Conservation (phyloP, 129 eudicot genomes). For the Flaveria bidentis region DNA sequence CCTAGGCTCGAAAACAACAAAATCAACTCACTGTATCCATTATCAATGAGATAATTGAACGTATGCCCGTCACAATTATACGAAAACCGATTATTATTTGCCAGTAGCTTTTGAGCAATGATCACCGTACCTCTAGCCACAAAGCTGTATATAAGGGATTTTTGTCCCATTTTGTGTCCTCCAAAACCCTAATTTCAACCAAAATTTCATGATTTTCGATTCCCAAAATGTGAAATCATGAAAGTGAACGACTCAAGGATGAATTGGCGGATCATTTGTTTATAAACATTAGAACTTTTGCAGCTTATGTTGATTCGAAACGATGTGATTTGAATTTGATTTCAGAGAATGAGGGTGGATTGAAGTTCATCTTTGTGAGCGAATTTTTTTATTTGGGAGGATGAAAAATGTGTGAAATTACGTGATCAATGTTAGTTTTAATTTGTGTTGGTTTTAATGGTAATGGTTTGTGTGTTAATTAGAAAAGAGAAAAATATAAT, state of each 20-base stretch:
- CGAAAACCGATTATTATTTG: conserved; percentile 46
- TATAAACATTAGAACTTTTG: neutral
- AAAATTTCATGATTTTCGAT: neutral
- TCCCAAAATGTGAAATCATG: neutral
- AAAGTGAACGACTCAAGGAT: conserved; percentile 3
- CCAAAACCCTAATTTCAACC: conserved; percentile 18
- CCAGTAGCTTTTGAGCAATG: conserved; percentile 57
- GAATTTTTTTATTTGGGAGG: too few relatives aligned
- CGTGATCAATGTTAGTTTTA: too few relatives aligned
- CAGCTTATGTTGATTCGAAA: conserved; percentile 19
- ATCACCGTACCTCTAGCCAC: conserved; percentile 74
- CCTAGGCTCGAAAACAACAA: neutral
- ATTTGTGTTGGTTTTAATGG: too few relatives aligned
- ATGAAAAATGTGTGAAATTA: too few relatives aligned
- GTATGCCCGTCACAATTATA: conserved; percentile 68
- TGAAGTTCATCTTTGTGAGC: too few relatives aligned
- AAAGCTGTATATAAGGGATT: conserved; percentile 60
- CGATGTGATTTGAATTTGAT: conserved; percentile 1
- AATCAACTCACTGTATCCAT: conserved; percentile 50
- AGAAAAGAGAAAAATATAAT: too few relatives aligned
- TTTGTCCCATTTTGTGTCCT: conserved; percentile 51
- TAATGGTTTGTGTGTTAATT: too few relatives aligned
- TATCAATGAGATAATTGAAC: conserved; percentile 57
- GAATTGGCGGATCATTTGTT: neutral
- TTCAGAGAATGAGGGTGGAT: conserved; percentile 8